phyloP scores from a whole-genome alignment of 202 grass and related monocot genomes.

The Zizania palustris region DNA sequence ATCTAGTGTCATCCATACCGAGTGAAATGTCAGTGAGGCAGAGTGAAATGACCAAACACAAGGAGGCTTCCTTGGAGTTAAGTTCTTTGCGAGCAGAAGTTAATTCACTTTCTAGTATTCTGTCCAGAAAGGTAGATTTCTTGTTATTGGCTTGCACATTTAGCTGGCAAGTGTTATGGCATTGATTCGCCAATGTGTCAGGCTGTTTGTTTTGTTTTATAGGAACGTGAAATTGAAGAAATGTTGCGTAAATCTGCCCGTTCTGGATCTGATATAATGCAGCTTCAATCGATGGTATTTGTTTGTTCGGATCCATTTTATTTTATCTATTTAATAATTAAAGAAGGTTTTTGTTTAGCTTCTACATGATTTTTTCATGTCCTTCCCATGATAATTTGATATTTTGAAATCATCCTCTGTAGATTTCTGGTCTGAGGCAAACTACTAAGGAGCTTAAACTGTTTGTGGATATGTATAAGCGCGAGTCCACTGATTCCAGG shows the following conservation, averaged over 20 bases:
- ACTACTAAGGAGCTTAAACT: slow-evolving; percentile 62
- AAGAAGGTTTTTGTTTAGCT: background rate
- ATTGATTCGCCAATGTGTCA: slow-evolving; percentile 14
- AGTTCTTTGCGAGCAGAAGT: slow-evolving; percentile 73
- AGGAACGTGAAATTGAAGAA: slow-evolving; percentile 65
- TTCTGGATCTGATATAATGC: slow-evolving; percentile 66
- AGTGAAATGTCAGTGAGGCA: slow-evolving; percentile 71
- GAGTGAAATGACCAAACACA: slow-evolving; percentile 66
- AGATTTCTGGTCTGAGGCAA: slow-evolving; percentile 64
- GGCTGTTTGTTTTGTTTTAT: slow-evolving; percentile 36
- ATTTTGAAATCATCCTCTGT: slow-evolving; percentile 31
- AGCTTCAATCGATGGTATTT: slow-evolving; percentile 58
- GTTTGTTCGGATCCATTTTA: background rate
- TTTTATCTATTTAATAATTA: background rate
- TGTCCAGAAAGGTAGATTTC: slow-evolving; percentile 57
- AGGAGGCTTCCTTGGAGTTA: slow-evolving; percentile 59
- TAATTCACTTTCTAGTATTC: slow-evolving; percentile 62
- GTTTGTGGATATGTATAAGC: slow-evolving; percentile 77
- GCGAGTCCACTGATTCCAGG: slow-evolving; percentile 74
- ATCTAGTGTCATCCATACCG: slow-evolving; percentile 64
- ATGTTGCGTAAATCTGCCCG: slow-evolving; percentile 48
- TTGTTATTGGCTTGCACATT: slow-evolving; percentile 9
- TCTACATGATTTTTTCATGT: background rate
- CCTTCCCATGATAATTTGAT: slow-evolving; percentile 6
- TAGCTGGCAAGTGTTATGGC: slow-evolving; percentile 19